phyloP scores from a whole-genome alignment of 345 rosid genomes.

The Hevea brasiliensis region DNA sequence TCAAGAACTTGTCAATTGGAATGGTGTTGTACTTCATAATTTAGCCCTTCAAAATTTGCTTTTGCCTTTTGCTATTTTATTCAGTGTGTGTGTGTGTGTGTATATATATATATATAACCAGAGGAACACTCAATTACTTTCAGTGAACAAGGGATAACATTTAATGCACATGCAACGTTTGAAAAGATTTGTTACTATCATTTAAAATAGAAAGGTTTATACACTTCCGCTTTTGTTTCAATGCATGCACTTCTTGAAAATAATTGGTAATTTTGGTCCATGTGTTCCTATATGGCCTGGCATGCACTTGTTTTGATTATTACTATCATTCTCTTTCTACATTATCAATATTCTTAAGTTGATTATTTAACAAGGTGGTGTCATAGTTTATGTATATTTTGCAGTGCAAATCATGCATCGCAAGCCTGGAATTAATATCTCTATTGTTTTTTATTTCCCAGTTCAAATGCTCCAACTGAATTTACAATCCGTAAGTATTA shows the following conservation, averaged over 20 bases:
- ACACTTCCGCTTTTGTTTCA: background rate
- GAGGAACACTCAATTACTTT: no score
- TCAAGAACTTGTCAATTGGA: no score
- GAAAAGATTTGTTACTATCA: background rate
- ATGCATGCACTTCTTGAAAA: background rate
- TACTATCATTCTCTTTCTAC: background rate
- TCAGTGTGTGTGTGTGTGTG: no score
- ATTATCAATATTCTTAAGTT: background rate
- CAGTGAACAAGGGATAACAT: background rate
- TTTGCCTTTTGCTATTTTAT: no score
- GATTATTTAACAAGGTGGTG: background rate
- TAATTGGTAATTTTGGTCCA: background rate
- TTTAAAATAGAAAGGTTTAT: background rate
- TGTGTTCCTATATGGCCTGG: no score
- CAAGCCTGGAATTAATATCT: slow-evolving; percentile 13
- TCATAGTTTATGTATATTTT: background rate
- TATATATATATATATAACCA: no score
- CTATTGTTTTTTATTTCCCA: slow-evolving; percentile 25
- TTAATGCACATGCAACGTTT: background rate
- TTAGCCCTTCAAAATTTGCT: no score
- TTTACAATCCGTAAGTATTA: slow-evolving; percentile 89
- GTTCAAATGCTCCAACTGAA: slow-evolving; percentile 63
- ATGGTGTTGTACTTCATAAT: background rate
- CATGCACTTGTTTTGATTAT: background rate
- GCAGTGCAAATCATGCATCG: background rate